Conservation (phyloP, 179 eudicot species). For the Silene coronaria region DNA sequence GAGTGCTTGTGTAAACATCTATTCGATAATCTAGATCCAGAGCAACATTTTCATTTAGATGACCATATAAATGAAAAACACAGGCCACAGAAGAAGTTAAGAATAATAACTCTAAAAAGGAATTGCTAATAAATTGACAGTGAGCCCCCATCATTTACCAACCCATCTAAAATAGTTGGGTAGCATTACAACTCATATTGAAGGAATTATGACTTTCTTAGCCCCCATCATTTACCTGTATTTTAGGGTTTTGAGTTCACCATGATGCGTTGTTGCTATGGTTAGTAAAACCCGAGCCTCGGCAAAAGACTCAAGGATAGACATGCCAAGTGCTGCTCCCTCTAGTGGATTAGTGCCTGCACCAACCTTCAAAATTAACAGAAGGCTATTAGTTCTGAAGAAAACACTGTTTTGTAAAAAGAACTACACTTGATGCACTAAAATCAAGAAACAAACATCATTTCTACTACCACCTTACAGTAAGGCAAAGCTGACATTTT, state of each 20-base stretch:
- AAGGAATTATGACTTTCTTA: too few species aligned
- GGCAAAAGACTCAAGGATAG: slow-evolving; percentile 86
- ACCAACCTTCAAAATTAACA: slow-evolving; percentile 49
- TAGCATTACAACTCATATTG: too few species aligned
- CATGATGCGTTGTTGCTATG: slow-evolving; percentile 90
- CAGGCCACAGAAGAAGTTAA: neutral
- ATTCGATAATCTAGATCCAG: neutral
- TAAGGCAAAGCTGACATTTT: neutral
- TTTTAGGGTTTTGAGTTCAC: slow-evolving; percentile 93
- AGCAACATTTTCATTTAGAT: neutral
- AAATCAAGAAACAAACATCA: slow-evolving; percentile 11
- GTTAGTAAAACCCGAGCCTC: slow-evolving; percentile 72
- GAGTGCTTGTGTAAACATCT: neutral
- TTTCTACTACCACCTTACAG: slow-evolving; percentile 5
- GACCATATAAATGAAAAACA: neutral
- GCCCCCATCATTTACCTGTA: slow-evolving; percentile 54
- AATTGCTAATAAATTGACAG: neutral
- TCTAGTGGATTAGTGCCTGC: slow-evolving; percentile 96
- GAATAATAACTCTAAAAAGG: neutral
- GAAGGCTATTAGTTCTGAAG: slow-evolving; percentile 4
- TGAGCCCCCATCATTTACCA: slow-evolving; percentile 37
- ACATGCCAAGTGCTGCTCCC: slow-evolving; percentile 98
- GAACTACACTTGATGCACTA: slow-evolving; percentile 7
- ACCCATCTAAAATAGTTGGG: too few species aligned
- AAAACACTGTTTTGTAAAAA: neutral